Evolutionary conservation across 371 early-diverging fungal genomes (phyloP).

Genomic region (Mortierella sp.): DNA sequence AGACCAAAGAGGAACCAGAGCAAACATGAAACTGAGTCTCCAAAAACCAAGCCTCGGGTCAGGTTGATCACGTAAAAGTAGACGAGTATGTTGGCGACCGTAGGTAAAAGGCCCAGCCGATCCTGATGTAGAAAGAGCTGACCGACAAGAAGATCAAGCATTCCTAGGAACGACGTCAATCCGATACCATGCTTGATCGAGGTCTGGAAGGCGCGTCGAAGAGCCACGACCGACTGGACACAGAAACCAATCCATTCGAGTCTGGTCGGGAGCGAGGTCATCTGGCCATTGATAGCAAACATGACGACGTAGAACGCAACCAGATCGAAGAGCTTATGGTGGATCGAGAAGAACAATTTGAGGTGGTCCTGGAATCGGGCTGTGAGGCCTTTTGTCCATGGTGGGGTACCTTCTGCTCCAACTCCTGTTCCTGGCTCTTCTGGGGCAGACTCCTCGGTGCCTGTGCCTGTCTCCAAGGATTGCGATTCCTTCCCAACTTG

Average conservation of each 20-base stretch:
- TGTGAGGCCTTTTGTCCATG: conserved; percentile 10
- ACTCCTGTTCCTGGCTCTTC: conserved; percentile 1
- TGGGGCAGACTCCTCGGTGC: background rate
- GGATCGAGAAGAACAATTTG: conserved; percentile 50
- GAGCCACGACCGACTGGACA: conserved; percentile 51
- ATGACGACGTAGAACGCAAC: conserved; percentile 56
- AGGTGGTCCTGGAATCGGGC: conserved; percentile 50
- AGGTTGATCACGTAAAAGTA: conserved; percentile 56
- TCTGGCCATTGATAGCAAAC: conserved; percentile 56
- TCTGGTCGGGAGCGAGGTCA: conserved; percentile 53
- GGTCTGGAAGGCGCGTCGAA: conserved; percentile 53
- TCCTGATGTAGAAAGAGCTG: conserved; percentile 53
- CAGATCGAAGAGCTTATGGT: conserved; percentile 53
- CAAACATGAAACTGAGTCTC: conserved; percentile 52
- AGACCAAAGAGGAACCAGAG: conserved; percentile 54
- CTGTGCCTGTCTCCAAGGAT: too few species aligned
- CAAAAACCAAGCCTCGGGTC: conserved; percentile 52
- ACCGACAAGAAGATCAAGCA: conserved; percentile 52
- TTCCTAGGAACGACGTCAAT: conserved; percentile 51
- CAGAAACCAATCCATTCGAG: conserved; percentile 56
- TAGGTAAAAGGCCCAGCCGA: conserved; percentile 43
- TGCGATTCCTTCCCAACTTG: too few species aligned
- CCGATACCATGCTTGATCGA: conserved; percentile 53
- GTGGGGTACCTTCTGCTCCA: background rate
- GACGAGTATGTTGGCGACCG: conserved; percentile 54